These are phyloP conservation scores for Aspergillus cavernicola DNA, from an alignment of 495 filamentous ascomycete species.

Conservation along the genomic window DNA sequence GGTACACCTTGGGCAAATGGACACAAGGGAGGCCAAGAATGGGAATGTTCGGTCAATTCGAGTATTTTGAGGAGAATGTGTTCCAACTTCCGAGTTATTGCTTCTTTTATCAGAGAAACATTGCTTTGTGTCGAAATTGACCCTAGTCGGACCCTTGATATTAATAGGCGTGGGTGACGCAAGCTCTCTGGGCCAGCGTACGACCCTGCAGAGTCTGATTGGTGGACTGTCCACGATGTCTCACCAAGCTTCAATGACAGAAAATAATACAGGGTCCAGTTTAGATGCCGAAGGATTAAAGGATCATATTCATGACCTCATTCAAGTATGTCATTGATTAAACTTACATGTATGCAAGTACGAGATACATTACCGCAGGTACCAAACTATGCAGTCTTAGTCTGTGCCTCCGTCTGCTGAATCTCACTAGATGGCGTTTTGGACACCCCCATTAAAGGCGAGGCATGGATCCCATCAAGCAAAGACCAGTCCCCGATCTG, in stretches of 20 bases:
- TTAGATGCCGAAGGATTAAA: no score
- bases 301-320: no score
- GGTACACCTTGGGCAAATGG: no score
- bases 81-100: no score
- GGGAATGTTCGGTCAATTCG: no score
- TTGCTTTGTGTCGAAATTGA: no score
- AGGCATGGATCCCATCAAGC: slow-evolving; percentile 19
- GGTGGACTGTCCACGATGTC: not conserved
- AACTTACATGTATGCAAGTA: no score
- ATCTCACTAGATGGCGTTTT: slow-evolving; percentile 15
- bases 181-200: slow-evolving; percentile 13
- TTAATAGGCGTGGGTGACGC: slow-evolving; percentile 11
- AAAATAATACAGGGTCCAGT: not conserved
- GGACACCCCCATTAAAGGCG: slow-evolving; percentile 21
- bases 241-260: slow-evolving; percentile 1
- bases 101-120: no score
- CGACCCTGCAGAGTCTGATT: not conserved
- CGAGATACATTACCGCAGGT: no score
- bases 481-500: slow-evolving; percentile 49
- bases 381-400: slow-evolving; percentile 6
- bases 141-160: no score
- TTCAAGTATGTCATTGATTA: not conserved
- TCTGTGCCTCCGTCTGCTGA: slow-evolving; percentile 9
- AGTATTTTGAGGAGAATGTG: no score
- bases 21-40: no score